These are phyloP conservation scores for Suillus placidus DNA, from an alignment of 768 basidiomycete species.

Conservation along the genomic window DNA sequence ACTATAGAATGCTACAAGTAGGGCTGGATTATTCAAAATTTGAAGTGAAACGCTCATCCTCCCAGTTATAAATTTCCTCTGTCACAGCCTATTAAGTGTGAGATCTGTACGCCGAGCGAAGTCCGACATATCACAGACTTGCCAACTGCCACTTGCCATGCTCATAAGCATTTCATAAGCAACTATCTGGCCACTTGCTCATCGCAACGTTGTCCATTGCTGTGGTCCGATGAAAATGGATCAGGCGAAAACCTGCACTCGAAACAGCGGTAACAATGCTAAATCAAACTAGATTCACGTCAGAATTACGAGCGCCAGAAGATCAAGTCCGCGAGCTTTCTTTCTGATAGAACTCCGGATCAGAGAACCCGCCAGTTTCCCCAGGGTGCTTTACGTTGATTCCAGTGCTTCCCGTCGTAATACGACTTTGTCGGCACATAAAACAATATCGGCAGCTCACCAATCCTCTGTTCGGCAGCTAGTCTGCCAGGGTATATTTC, in stretches of 20 bases:
- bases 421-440: not conserved
- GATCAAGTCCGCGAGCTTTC: not conserved
- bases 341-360: not conserved
- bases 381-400: not conserved
- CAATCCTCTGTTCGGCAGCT: not conserved
- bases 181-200: not conserved
- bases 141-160: not conserved
- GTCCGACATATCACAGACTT: not conserved
- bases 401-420: not conserved
- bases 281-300: not conserved
- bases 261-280: not conserved
- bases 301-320: not conserved
- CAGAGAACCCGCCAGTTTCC: not conserved
- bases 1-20: not conserved
- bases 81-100: not conserved
- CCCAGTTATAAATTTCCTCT: not conserved
- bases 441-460: not conserved
- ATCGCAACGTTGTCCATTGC: not conserved
- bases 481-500: not conserved
- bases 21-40: not conserved
- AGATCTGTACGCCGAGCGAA: not conserved
- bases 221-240: not conserved
- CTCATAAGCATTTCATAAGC: no score
- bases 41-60: not conserved
- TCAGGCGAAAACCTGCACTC: not conserved